Base-by-base conservation (phyloP, 2,329 filamentous ascomycete genomes). In the Hypoxylon sp. region DNA sequence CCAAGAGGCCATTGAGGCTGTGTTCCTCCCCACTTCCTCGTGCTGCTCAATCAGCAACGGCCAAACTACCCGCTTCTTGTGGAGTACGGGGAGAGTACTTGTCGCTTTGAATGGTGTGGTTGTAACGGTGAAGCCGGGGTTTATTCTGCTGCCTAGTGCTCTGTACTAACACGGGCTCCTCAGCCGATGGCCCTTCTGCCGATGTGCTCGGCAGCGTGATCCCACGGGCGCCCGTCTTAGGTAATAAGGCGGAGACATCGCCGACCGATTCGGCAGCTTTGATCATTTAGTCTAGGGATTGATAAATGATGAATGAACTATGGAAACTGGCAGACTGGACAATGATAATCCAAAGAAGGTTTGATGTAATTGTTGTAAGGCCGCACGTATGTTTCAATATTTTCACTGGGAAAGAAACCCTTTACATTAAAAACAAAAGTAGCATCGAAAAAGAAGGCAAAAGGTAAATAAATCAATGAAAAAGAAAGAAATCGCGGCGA, bases 111-210 rank as follows among this genome's bases (percentile, higher is more conserved):
- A 57, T 57, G 25, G 37, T 25, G 6, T 31, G 3, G 25, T 2
- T 54, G 58, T 7, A 25, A 61, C 37, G 37, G 58, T 54, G 48
- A 40, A 40, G 17, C 44, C 13, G 14, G 46, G 31, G n/a, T 17
- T 42, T 60, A 50, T 60, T 6, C 48, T 49, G 57, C 7, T 60
- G 57, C 57, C 46, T 60, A 14, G 33, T 30, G 51, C 17, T 11
- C 10, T 44, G 17, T 22, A 8, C n/a, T 10, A 11, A 44, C 17
- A 44, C 40, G 40, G 20, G 2, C 22, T 44, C 22, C 17, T 20
- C 40, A 17, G n/a, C n/a, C n/a, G n/a, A 42, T 17, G 37, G 14
- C 37, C 37, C 8, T 17, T 42, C 37, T 42, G 37, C 37, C n/a
- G 37, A 20, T 42, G 1, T 42, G 37, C 6, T 42, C n/a, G 14